Base-by-base conservation (phyloP, 208 protist species). In the Acanthamoeba rhysodes region DNA sequence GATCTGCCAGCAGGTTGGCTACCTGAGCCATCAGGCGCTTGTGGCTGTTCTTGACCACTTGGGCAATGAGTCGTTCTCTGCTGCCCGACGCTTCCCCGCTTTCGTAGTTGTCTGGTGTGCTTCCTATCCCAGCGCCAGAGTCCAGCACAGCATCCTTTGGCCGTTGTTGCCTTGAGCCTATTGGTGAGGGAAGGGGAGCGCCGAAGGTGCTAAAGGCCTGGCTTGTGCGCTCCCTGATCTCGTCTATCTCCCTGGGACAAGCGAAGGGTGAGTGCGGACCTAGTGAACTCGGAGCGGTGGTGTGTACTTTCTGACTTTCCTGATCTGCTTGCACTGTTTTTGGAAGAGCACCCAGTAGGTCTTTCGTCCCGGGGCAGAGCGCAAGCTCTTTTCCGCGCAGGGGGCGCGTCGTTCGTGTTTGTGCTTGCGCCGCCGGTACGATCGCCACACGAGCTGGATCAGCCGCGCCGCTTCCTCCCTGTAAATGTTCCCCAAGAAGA, bases 401-500 rank as follows among this genome's bases (percentile, higher is more conserved):
- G 32, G 70, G 32, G 70, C 18, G 32, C 2, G 32, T 20, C 37
- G 37, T 78, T 78, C 70, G 70, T 37, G 32, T 50, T 84, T 84
- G 22, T 55, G 32, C 34, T 84, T n/a, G 3, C 48, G 37, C 4
- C 74, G 37, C 48, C 32, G 37, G 74, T 20, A 84, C 22, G 37
- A 16, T 41, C 74, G 37, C 74, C 74, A 84, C 48, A 84, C 74
- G 22, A 84, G 74, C 74, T 84, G 74, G 32, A 84, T 84, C 74
- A 84, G 74, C 48, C 74, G 37, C 18, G 74, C 74, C 8, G 74
- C 74, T 84, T 84, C 74, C 41, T 84, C 74, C 14, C 74, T 48
- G 0, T 24, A 27, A 50, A 12, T 24, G 32, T 14, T 8, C 22
- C 27, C 22, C 22, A 22, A 29, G 45, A n/a, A 22, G 34, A 82